Conservation (phyloP, 2,329 filamentous ascomycete genomes). For the Tolypocladium ovalisporum region DNA sequence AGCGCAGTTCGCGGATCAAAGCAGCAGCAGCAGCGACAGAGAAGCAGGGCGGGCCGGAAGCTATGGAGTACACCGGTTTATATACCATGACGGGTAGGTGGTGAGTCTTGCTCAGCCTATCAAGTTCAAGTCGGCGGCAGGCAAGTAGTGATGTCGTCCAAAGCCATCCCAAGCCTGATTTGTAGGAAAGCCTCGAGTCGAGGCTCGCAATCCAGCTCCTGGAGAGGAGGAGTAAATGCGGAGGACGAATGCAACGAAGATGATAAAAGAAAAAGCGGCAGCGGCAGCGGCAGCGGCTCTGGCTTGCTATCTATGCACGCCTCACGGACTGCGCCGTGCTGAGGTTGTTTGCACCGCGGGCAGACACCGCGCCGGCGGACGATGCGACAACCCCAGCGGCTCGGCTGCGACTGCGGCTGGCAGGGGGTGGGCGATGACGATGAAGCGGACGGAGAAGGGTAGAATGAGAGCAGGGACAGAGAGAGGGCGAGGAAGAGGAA, state of each 20-base stretch:
- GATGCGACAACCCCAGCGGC: background rate
- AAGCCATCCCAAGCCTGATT: slow-evolving; percentile 10
- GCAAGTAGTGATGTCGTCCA: background rate
- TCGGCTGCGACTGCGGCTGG: background rate
- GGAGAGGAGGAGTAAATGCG: background rate
- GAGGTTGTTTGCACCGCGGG: background rate
- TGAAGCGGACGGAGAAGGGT: too few relatives aligned
- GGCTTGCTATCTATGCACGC: background rate
- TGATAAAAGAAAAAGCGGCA: background rate
- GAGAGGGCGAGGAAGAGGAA: background rate
- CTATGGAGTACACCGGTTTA: background rate
- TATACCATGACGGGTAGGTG: slow-evolving; percentile 2
- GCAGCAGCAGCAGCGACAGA: background rate
- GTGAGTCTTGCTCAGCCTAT: background rate
- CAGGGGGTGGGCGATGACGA: background rate
- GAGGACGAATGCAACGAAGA: background rate
- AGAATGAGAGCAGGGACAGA: too few relatives aligned
- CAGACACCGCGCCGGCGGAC: background rate
- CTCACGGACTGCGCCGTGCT: background rate
- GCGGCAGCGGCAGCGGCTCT: background rate
- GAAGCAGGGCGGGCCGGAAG: background rate
- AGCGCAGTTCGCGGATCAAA: background rate
- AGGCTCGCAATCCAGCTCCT: background rate
- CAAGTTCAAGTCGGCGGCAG: background rate
- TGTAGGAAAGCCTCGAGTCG: background rate